Evolutionary conservation across 441 rosid genomes (phyloP), one percentile per base, ranked within the genome.

Genomic region (Adansonia madagascariensis): DNA sequence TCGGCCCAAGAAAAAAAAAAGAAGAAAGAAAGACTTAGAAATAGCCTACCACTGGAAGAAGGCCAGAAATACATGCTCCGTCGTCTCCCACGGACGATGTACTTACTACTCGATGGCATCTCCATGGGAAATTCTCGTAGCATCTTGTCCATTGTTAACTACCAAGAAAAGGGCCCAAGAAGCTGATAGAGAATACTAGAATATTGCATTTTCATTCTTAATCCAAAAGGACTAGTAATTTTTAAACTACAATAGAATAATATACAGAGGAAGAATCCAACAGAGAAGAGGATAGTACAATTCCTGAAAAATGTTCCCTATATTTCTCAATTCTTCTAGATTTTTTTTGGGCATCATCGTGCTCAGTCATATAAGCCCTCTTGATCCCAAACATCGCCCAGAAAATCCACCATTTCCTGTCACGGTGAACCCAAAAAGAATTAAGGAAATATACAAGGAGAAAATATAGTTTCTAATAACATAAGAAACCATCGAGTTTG

Each of bases 391-490:
- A 84, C 86, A 75, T 88, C 89, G 6, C 88, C 91, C 4, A 95
- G 91, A 84, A 92, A 91, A 86, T 93, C 98, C 77, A 91, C 94
- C 95, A 91, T 85, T 80, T 87, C 92, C 94, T 90, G 87, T 71
- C 80, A 49, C n/a, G 18, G 24, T 14, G 73, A 61, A 22, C 6
- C 27, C 85, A 75, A 77, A 27, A 11, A 71, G 63, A 67, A 12
- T 53, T 71, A 41, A 73, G 65, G 47, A 71, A 20, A 27, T 5
- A 14, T 15, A 53, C 69, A 12, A 15, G 10, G 53, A 24, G 7
- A 8, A 50, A 12, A 20, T 8, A 49, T 15, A 74, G 44, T 35
- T 24, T 1, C 22, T 2, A 17, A 53, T n/a, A 20, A 67, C 41
- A 24, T 46, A 31, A 0, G 75, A 53, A 75, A 52, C 0, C 1